phyloP scores from a whole-genome alignment of 2,329 filamentous ascomycete species.

The Pezizomycotina sp. region DNA sequence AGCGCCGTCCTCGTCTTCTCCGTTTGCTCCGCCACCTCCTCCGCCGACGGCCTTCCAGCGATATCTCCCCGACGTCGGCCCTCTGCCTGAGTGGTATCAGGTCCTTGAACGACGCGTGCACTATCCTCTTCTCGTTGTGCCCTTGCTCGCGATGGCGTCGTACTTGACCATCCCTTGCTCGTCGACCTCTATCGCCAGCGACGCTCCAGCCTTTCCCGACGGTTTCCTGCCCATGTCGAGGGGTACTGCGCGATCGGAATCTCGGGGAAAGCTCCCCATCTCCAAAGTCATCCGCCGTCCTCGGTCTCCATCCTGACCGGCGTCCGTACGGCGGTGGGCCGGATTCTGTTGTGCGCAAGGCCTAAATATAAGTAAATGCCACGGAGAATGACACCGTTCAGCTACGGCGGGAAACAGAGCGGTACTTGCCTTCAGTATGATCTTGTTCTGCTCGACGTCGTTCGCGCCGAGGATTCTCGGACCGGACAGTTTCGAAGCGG shows the following conservation, averaged over 20 bases:
- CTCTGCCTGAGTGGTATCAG: constrained; percentile 84
- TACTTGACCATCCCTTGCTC: constrained; percentile 88
- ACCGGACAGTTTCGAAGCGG: constrained; percentile 48
- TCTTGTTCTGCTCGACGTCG: constrained; percentile 68
- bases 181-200: constrained; percentile 80
- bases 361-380: neutral
- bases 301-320: constrained; percentile 77
- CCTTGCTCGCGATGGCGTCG: constrained; percentile 82
- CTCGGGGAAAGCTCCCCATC: constrained; percentile 95
- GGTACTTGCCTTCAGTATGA: constrained; percentile 52
- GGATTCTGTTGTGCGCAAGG: constrained; percentile 39
- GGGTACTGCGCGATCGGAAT: constrained; percentile 83
- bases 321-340: constrained; percentile 80
- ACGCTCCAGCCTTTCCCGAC: constrained; percentile 37
- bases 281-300: constrained; percentile 76
- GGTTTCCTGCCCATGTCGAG: constrained; percentile 83
- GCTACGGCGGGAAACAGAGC: neutral
- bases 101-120: constrained; percentile 94
- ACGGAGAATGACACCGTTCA: neutral
- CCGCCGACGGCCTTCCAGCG: constrained; percentile 67
- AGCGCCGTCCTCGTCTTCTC: constrained; percentile 79
- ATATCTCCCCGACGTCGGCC: constrained; percentile 82
- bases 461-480: constrained; percentile 66
- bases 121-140: constrained; percentile 64
- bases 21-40: constrained; percentile 67